phyloP scores from a whole-genome alignment of 2,329 filamentous ascomycete species.

The Venturia nashicola region DNA sequence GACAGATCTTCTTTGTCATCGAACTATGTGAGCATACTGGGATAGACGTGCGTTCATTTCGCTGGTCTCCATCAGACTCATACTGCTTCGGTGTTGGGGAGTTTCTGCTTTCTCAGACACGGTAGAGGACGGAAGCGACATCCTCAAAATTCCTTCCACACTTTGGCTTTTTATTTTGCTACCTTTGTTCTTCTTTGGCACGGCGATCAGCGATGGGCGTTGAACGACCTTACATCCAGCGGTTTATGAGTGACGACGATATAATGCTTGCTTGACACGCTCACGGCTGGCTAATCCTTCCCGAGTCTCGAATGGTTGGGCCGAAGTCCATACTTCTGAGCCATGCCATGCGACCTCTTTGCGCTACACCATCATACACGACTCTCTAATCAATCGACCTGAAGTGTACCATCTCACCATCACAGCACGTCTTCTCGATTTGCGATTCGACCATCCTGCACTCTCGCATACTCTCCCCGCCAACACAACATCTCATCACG shows the following conservation, averaged over 20 bases:
- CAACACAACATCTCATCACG: neutral
- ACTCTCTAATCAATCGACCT: neutral
- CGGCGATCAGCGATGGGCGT: conserved; percentile 1
- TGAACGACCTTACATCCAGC: neutral
- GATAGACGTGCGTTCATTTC: conserved; percentile 1
- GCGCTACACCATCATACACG: neutral
- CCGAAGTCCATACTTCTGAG: neutral
- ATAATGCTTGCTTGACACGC: conserved; percentile 2
- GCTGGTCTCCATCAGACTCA: neutral
- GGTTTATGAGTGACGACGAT: conserved; percentile 1
- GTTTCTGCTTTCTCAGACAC: neutral
- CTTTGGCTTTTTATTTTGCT: neutral
- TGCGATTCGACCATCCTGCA: neutral
- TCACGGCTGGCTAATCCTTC: neutral
- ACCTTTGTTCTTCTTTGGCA: neutral
- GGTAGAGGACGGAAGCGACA: neutral
- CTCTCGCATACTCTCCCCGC: neutral
- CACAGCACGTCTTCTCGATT: neutral
- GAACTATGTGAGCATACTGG: neutral
- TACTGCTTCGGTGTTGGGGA: neutral
- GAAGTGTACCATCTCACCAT: neutral
- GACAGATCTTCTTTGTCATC: conserved; percentile 1
- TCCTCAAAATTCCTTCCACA: neutral
- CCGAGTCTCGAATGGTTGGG: neutral
- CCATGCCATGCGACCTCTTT: neutral